Evolutionary conservation across 352 stramenopile species (phyloP).

Genomic region (Phytophthora boehmeriae): DNA sequence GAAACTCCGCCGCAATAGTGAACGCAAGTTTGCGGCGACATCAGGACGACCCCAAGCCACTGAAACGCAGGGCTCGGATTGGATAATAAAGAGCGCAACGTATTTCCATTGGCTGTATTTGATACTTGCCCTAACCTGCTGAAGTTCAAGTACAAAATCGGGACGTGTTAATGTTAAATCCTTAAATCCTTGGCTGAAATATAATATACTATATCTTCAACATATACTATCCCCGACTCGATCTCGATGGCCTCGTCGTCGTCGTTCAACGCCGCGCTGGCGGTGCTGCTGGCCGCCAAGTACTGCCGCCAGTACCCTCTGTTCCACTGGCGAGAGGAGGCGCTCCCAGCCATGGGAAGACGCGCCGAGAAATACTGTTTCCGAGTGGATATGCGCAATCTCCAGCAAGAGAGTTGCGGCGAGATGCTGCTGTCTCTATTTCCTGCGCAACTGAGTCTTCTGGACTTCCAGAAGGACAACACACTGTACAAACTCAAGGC

Average conservation of each 20-base stretch:
- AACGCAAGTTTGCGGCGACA: slow-evolving; percentile 13
- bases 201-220: too few species aligned
- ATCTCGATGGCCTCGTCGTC: slow-evolving; percentile 31
- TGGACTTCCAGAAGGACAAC: slow-evolving; percentile 65
- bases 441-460: slow-evolving; percentile 54
- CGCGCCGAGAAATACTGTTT: slow-evolving; percentile 75
- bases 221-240: slow-evolving; percentile 3
- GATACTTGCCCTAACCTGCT: slow-evolving; percentile 3
- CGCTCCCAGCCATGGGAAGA: slow-evolving; percentile 58
- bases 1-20: slow-evolving; percentile 15
- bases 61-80: background rate
- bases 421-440: slow-evolving; percentile 72
- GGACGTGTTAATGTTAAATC: slow-evolving; percentile 21
- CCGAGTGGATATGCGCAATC: slow-evolving; percentile 71
- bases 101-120: slow-evolving; percentile 18
- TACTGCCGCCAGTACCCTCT: slow-evolving; percentile 74
- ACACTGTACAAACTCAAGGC: slow-evolving; percentile 76
- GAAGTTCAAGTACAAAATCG: slow-evolving; percentile 13
- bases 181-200: too few species aligned
- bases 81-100: background rate
- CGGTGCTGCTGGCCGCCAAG: slow-evolving; percentile 79
- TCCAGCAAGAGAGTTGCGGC: slow-evolving; percentile 54
- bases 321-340: slow-evolving; percentile 74
- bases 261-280: slow-evolving; percentile 60
- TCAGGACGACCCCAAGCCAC: background rate